Evolutionary conservation across 1,139 yeast species (phyloP), one percentile per base, ranked within the genome.

Genomic region (Meyerozyma sp.): DNA sequence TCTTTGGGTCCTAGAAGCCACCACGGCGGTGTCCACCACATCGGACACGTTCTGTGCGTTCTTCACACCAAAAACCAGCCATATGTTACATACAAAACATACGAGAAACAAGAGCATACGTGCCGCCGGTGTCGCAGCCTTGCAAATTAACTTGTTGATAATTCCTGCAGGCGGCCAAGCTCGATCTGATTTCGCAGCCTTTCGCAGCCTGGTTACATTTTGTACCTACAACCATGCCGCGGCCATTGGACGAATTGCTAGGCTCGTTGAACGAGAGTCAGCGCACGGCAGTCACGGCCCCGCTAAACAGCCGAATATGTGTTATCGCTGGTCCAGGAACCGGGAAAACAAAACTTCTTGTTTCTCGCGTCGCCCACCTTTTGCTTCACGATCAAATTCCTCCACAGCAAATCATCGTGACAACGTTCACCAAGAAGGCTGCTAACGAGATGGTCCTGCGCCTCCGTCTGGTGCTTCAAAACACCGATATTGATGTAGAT

Each of bases 271-370:
- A 89, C 55, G 58, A 53, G 0, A 73, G 73, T 30, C 96, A 89
- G 59, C 53, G 52, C 8, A 51, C 61, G 42, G 95, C 95, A 0
- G 93, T 83, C 1, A 68, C 75, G 1, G 70, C 81, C 3, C 77
- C 84, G 0, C 55, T 68, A 2, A 56, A 64, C 18, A 79, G 81
- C 1, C 73, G 76, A 25, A 66, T 89, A 35, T 95, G 88, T 58
- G 81, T 91, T 26, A 73, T 90, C 29, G 97, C 97, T 0, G 97
- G 97, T 0, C 97, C 97, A 0, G 97, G 98, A 2, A 85, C 82
- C 0, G 91, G 91, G 5, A 86, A 90, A 60, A 90, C 97, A 3
- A 86, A 82, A 55, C 91, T 91, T 2, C 65, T 91, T 38, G 81
- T 88, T 0, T 73, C 90, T 1, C 70, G 96, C 39, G 94, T 89